Percentiles rank a stretch among this genome's conserved stretches.
phyloP scores from a whole-genome alignment of 140 eudicot genomes.

The Artemisia princeps region DNA sequence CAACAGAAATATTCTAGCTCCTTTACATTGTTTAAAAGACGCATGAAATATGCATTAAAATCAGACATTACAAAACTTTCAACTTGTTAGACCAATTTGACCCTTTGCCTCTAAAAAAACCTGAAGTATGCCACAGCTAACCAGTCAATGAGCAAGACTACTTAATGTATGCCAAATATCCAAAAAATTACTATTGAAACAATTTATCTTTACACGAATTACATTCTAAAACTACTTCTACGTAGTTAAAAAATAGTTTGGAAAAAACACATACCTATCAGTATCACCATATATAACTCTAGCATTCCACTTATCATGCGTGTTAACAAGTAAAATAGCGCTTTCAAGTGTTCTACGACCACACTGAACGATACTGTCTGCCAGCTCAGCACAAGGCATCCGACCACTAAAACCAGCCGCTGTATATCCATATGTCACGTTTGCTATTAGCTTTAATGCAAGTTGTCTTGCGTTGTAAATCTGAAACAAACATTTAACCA shows the following conservation, averaged over 20 bases:
- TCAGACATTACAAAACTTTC: neutral
- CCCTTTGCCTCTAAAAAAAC: neutral
- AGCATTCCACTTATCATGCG: slow-evolving; percentile 76
- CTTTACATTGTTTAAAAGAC: too few species aligned
- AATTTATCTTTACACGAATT: neutral
- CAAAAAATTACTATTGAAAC: neutral
- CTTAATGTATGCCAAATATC: neutral
- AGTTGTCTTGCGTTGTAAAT: slow-evolving; percentile 89
- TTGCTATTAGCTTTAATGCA: slow-evolving; percentile 89
- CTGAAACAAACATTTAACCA: slow-evolving; percentile 31
- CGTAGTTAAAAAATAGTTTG: neutral
- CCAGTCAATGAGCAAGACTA: neutral
- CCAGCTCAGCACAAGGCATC: slow-evolving; percentile 99
- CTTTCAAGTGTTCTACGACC: slow-evolving; percentile 88
- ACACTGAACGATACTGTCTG: slow-evolving; percentile 97
- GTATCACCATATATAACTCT: slow-evolving; percentile 93
- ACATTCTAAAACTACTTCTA: neutral
- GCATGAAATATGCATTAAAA: neutral
- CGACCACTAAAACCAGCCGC: slow-evolving; percentile 99
- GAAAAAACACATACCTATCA: slow-evolving; percentile 51
- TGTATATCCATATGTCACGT: slow-evolving; percentile 91
- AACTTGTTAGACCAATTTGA: neutral
- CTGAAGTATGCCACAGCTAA: neutral
- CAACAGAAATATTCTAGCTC: neutral
- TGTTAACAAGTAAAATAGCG: slow-evolving; percentile 64